These are phyloP conservation scores for Botrytis squamosa DNA, from an alignment of 2,329 filamentous ascomycete genomes.

Conservation along the genomic window DNA sequence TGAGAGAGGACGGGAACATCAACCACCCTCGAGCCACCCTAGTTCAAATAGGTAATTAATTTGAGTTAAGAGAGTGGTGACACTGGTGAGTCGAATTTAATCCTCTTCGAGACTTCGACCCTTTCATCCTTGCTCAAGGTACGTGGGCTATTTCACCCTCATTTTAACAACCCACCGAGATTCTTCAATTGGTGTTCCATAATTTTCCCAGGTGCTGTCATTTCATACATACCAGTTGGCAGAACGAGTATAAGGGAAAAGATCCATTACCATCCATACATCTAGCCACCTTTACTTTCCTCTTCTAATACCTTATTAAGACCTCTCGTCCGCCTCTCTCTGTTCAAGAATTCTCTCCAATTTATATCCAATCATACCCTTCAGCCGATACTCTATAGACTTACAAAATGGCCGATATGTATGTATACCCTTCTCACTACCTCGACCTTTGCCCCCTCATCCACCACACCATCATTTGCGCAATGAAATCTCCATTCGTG, in stretches of 20 bases:
- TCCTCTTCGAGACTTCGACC: not conserved
- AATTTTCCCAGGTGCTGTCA: not conserved
- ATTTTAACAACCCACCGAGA: constrained; percentile 1
- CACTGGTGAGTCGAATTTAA: not conserved
- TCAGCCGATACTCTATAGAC: not conserved
- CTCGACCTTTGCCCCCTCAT: not conserved
- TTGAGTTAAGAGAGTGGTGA: not conserved
- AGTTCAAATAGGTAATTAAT: not conserved
- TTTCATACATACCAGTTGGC: not conserved
- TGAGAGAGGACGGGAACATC: not conserved
- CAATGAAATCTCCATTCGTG: not conserved
- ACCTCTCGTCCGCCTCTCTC: not conserved
- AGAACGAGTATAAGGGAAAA: not conserved
- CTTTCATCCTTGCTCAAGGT: not conserved
- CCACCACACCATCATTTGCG: not conserved
- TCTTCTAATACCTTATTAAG: not conserved
- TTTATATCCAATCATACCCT: not conserved
- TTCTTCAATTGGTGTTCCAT: not conserved
- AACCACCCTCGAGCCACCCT: not conserved
- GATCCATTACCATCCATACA: not conserved
- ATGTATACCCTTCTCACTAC: not conserved
- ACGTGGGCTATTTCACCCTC: constrained; percentile 1
- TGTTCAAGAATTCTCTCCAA: not conserved
- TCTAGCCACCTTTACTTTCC: constrained; percentile 10
- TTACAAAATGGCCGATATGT: constrained; percentile 25